Conservation (phyloP, 306 rosid species). For the Ziziphus jujuba region DNA sequence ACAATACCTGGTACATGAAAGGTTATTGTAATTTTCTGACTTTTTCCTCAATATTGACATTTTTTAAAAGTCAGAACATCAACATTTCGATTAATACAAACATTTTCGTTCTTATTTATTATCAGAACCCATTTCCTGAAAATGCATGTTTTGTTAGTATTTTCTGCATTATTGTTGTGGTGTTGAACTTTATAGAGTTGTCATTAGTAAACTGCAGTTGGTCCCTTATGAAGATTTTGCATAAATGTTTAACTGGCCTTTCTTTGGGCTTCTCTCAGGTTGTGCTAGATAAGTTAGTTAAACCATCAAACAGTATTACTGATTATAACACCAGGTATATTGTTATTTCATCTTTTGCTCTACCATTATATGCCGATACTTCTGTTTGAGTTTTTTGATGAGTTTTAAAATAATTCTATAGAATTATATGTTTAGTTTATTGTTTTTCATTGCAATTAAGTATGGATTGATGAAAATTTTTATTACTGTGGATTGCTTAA, state of each 20-base stretch:
- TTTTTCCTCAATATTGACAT: no score
- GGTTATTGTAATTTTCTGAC: no score
- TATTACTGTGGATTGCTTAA: background rate
- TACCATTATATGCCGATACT: background rate
- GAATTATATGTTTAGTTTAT: no score
- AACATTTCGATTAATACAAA: no score
- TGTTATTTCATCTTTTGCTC: constrained; percentile 10
- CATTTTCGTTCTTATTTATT: no score
- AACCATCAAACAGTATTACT: constrained; percentile 70
- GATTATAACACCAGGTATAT: constrained; percentile 91
- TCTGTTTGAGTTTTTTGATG: no score
- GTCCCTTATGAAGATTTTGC: background rate
- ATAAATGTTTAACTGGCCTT: constrained; percentile 9
- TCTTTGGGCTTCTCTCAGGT: constrained; percentile 50
- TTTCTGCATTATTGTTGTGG: background rate
- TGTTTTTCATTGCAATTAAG: no score
- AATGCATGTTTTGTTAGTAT: background rate
- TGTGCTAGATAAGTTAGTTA: constrained; percentile 86
- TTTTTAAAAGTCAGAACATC: no score
- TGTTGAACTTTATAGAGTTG: background rate
- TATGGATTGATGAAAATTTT: no score
- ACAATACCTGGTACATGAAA: no score
- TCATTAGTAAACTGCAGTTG: background rate
- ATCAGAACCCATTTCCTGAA: background rate
- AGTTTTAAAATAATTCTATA: no score